Evolutionary conservation across 257 asterid species (phyloP).

Genomic region (Nicotiana paniculata): DNA sequence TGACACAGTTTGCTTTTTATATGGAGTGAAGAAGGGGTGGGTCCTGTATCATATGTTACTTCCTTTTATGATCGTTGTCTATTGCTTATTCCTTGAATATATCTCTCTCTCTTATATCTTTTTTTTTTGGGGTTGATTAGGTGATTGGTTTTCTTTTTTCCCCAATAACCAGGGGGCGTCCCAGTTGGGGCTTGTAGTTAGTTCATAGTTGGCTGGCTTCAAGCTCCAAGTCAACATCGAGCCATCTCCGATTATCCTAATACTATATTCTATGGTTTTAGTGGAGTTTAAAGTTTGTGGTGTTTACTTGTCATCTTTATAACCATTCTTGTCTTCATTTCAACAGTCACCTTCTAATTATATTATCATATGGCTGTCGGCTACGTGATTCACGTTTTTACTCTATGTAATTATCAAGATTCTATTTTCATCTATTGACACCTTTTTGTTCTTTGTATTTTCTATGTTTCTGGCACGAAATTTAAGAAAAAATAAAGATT

Average conservation of each 20-base stretch:
- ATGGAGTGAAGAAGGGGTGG: neutral
- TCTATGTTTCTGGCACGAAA: too few species aligned
- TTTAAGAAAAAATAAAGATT: too few species aligned
- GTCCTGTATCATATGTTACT: neutral
- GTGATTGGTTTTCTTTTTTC: neutral
- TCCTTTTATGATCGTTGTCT: neutral
- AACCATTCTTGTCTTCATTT: neutral
- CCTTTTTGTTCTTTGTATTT: neutral
- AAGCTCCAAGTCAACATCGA: neutral
- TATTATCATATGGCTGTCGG: slow-evolving; percentile 2
- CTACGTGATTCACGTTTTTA: slow-evolving; percentile 18
- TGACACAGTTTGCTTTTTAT: neutral
- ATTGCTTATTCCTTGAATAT: neutral
- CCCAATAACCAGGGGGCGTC: neutral
- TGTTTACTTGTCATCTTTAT: neutral
- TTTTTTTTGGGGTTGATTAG: neutral
- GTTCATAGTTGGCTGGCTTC: neutral
- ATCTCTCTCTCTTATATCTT: neutral
- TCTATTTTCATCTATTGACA: neutral
- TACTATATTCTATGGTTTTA: neutral
- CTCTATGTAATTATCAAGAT: neutral
- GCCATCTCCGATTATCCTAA: neutral
- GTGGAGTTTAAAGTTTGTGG: neutral
- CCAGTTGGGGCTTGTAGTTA: neutral
- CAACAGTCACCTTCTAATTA: neutral